Conservation (phyloP, 352 stramenopile species). For the Phytophthora europaea region DNA sequence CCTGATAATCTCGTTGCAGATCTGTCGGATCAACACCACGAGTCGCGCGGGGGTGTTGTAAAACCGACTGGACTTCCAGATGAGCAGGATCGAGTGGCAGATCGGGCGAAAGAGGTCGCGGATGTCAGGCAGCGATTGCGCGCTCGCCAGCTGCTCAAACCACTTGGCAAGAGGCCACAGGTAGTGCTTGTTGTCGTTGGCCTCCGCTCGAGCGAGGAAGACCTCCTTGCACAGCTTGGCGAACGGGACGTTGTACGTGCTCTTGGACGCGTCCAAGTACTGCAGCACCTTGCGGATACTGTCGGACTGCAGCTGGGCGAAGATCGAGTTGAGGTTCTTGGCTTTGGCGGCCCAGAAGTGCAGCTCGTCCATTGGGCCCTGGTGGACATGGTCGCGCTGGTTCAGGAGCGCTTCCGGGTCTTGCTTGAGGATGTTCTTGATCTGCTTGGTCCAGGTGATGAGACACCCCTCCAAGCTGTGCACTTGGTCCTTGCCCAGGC, state of each 20-base stretch:
- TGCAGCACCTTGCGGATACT: conserved; percentile 89
- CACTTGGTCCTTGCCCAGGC: conserved; percentile 81
- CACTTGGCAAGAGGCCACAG: conserved; percentile 77
- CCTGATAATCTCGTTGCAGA: conserved; percentile 91
- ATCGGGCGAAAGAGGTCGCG: conserved; percentile 86
- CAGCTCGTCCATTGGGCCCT: conserved; percentile 90
- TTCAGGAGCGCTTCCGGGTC: conserved; percentile 85
- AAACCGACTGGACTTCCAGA: conserved; percentile 93
- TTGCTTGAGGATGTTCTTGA: conserved; percentile 94
- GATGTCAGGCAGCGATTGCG: conserved; percentile 61
- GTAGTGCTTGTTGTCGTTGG: conserved; percentile 91
- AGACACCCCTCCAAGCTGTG: conserved; percentile 90
- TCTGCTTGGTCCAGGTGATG: conserved; percentile 96
- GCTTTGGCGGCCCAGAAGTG: conserved; percentile 90
- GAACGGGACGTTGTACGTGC: conserved; percentile 94
- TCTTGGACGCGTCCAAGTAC: conserved; percentile 90
- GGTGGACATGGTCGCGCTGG: conserved; percentile 59
- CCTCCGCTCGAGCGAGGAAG: conserved; percentile 87
- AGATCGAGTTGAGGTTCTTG: conserved; percentile 92
- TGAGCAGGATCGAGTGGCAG: conserved; percentile 88
- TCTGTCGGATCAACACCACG: conserved; percentile 89
- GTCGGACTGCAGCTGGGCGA: conserved; percentile 90
- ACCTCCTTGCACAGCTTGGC: conserved; percentile 94
- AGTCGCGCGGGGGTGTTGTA: conserved; percentile 93
- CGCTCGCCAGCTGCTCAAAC: conserved; percentile 57